Evolutionary conservation across 1,284 basidiomycete genomes (phyloP).

Genomic region (Trichosporon ovoides): DNA sequence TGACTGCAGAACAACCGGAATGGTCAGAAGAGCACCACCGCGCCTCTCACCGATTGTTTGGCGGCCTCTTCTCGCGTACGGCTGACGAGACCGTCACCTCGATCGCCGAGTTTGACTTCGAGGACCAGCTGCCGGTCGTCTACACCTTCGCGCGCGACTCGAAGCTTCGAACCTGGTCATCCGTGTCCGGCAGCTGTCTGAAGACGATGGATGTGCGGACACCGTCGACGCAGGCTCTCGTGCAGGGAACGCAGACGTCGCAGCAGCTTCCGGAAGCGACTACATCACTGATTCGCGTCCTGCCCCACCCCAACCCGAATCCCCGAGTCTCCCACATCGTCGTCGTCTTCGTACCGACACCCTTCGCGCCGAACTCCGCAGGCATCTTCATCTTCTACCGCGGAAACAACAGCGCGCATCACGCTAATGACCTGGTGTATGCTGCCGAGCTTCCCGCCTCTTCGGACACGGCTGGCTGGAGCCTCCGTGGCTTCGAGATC

Average conservation of each 20-base stretch:
- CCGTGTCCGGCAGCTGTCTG: conserved; percentile 39
- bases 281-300: conserved; percentile 36
- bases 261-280: conserved; percentile 13
- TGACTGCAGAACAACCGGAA: conserved; percentile 20
- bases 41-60: conserved; percentile 31
- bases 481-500: conserved; percentile 48
- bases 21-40: conserved; percentile 40
- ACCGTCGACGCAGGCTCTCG: conserved; percentile 13
- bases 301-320: conserved; percentile 31
- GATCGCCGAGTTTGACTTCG: conserved; percentile 27
- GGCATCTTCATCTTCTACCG: conserved; percentile 48
- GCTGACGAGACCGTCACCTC: conserved; percentile 38
- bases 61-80: conserved; percentile 36
- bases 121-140: conserved; percentile 58
- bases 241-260: background rate
- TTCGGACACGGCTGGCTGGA: conserved; percentile 24
- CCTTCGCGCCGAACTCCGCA: conserved; percentile 29
- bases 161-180: conserved; percentile 69
- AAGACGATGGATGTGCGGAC: conserved; percentile 43
- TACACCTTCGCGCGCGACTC: conserved; percentile 87
- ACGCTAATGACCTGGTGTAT: conserved; percentile 34
- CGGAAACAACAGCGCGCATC: conserved; percentile 25
- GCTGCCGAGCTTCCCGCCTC: conserved; percentile 37
- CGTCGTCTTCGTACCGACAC: conserved; percentile 42
- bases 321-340: conserved; percentile 43